A percentile compares a stretch with the other conserved stretches of the same genome.
These are phyloP conservation scores for Yamagishiella unicocca DNA, from an alignment of 139 green algal species.

Conservation along the genomic window DNA sequence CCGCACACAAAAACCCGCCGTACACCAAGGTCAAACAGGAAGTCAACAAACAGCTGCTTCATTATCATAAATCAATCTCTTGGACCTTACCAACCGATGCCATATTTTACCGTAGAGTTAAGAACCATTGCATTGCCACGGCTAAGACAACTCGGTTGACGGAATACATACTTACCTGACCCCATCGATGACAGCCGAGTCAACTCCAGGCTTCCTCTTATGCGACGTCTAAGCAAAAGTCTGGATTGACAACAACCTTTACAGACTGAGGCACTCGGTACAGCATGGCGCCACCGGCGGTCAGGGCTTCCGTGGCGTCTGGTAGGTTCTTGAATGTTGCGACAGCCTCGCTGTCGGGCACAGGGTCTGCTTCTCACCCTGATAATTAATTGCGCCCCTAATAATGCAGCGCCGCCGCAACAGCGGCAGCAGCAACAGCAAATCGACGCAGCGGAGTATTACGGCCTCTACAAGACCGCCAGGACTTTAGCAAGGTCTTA, in stretches of 20 bases:
- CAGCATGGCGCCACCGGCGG: neutral
- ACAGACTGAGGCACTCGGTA: too few relatives aligned
- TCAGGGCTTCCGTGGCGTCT: neutral
- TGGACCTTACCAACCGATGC: too few relatives aligned
- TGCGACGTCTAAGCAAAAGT: neutral
- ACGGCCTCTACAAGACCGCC: conserved; percentile 20
- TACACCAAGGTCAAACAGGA: conserved; percentile 7
- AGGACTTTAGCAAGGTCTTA: conserved; percentile 12
- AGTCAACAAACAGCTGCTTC: neutral
- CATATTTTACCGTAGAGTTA: too few relatives aligned
- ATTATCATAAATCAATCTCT: neutral
- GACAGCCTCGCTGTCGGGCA: neutral
- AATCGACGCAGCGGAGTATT: neutral
- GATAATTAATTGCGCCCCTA: too few relatives aligned
- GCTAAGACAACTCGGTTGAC: too few relatives aligned
- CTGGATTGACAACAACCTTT: neutral
- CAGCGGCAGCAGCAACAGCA: conserved; percentile 17
- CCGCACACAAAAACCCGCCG: too few relatives aligned
- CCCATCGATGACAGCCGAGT: neutral
- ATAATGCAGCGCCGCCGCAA: neutral
- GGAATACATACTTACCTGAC: too few relatives aligned
- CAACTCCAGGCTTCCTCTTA: neutral
- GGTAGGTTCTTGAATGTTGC: neutral
- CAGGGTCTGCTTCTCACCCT: too few relatives aligned
- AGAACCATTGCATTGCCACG: too few relatives aligned